Percentiles rank a stretch among this genome's conserved stretches.
phyloP scores from a whole-genome alignment of 352 stramenopile genomes.

The Albugo laibachii region DNA sequence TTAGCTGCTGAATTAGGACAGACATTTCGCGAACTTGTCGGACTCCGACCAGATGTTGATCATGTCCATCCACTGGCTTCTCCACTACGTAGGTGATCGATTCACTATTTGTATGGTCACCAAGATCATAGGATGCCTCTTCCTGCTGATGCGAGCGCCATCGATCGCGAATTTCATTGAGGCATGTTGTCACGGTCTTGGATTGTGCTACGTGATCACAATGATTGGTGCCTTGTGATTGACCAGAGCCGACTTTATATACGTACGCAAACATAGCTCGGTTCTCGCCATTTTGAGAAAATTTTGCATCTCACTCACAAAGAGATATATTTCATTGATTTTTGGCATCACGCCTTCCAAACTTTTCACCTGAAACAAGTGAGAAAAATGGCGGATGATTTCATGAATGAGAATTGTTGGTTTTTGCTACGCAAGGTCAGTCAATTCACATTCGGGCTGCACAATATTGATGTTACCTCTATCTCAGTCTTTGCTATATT shows the following conservation, averaged over 20 bases:
- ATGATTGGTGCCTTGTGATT: neutral
- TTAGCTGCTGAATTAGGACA: slow-evolving; percentile 43
- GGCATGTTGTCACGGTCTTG: neutral
- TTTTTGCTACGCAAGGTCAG: slow-evolving; percentile 16
- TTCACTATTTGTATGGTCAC: slow-evolving; percentile 1
- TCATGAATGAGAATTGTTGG: slow-evolving; percentile 70
- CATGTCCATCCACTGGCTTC: slow-evolving; percentile 6
- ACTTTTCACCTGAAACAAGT: slow-evolving; percentile 71
- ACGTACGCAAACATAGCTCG: slow-evolving; percentile 47
- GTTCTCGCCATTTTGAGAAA: slow-evolving; percentile 42
- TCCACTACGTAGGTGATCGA: slow-evolving; percentile 49
- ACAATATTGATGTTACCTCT: slow-evolving; percentile 18
- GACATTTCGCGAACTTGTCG: slow-evolving; percentile 57
- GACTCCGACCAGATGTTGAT: slow-evolving; percentile 24
- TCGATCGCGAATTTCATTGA: neutral
- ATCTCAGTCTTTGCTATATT: slow-evolving; percentile 51
- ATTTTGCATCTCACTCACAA: slow-evolving; percentile 75
- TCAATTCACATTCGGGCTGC: neutral
- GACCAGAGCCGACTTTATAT: neutral
- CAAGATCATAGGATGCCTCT: neutral
- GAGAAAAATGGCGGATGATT: slow-evolving; percentile 73
- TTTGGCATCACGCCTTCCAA: slow-evolving; percentile 80
- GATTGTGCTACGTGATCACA: neutral
- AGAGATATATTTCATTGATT: slow-evolving; percentile 79
- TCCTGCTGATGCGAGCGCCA: neutral